Conservation (phyloP, 164 flowering plant genomes). For the Sedum album region DNA sequence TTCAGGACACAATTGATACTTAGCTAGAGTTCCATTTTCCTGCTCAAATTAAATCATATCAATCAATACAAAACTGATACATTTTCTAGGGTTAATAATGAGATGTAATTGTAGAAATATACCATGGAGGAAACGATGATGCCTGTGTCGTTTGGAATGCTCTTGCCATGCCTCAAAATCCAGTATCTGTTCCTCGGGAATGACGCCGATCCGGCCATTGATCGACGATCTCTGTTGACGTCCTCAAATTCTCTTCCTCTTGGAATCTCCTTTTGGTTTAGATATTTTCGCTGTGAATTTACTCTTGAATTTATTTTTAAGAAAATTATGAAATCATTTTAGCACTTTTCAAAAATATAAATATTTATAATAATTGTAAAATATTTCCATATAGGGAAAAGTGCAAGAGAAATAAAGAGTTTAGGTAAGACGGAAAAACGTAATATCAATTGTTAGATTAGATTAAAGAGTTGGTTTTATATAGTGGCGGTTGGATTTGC, state of each 20-base stretch:
- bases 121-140: conserved; percentile 85
- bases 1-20: conserved; percentile 62
- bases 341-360: too few relatives aligned
- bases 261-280: too few relatives aligned
- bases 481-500: too few relatives aligned
- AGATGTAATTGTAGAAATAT: conserved; percentile 9
- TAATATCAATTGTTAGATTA: too few relatives aligned
- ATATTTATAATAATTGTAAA: too few relatives aligned
- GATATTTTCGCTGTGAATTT: too few relatives aligned
- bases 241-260: background rate
- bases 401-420: too few relatives aligned
- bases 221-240: background rate
- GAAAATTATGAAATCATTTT: too few relatives aligned
- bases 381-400: too few relatives aligned
- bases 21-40: conserved; percentile 66
- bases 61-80: background rate
- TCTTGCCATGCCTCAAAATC: conserved; percentile 85
- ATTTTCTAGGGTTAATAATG: background rate
- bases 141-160: conserved; percentile 87
- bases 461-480: too few relatives aligned
- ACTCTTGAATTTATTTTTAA: too few relatives aligned
- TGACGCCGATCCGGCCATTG: conserved; percentile 26
- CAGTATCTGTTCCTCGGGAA: conserved; percentile 66
- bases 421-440: too few relatives aligned
- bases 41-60: conserved; percentile 16